A percentile compares a stretch with the other conserved stretches of the same genome.
phyloP scores from a whole-genome alignment of 176 grass and related monocot genomes.

The Carex parvula region DNA sequence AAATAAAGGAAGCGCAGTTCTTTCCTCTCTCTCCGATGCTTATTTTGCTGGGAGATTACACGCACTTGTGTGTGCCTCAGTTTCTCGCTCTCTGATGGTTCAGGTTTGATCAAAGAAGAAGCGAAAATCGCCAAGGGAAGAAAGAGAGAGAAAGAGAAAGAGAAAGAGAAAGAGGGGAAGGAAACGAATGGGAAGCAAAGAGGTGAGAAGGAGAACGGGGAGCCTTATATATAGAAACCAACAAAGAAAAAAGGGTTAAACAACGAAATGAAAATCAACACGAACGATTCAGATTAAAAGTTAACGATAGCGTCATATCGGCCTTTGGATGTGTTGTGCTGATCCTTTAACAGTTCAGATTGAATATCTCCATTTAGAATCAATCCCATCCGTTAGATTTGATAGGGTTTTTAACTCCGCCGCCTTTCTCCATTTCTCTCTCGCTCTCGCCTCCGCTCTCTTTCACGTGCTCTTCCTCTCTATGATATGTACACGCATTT shows the following conservation, averaged over 20 bases:
- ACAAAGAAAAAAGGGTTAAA: slow-evolving; percentile 6
- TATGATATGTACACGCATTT: too few relatives aligned
- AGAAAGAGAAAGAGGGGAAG: background rate
- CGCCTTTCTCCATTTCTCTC: too few relatives aligned
- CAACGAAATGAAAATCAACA: background rate
- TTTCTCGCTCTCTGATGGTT: background rate
- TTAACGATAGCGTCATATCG: too few relatives aligned
- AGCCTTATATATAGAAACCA: slow-evolving; percentile 15
- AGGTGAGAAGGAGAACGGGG: background rate
- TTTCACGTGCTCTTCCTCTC: too few relatives aligned
- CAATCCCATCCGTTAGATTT: too few relatives aligned
- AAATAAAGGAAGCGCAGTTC: slow-evolving; percentile 6
- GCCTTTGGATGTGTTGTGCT: too few relatives aligned
- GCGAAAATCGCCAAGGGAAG: background rate
- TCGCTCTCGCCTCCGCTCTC: too few relatives aligned
- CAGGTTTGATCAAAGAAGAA: slow-evolving; percentile 9
- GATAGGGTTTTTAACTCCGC: too few relatives aligned
- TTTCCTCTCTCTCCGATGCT: background rate
- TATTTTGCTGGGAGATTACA: background rate
- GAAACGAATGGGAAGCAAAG: slow-evolving; percentile 1
- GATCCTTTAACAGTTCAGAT: too few relatives aligned
- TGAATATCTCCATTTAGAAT: too few relatives aligned
- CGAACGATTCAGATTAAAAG: too few relatives aligned
- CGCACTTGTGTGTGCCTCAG: background rate
- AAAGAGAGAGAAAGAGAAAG: background rate